Percentiles rank a stretch among this genome's conserved stretches.
Conservation (phyloP, 495 filamentous ascomycete species). For the Neurospora discreta region DNA sequence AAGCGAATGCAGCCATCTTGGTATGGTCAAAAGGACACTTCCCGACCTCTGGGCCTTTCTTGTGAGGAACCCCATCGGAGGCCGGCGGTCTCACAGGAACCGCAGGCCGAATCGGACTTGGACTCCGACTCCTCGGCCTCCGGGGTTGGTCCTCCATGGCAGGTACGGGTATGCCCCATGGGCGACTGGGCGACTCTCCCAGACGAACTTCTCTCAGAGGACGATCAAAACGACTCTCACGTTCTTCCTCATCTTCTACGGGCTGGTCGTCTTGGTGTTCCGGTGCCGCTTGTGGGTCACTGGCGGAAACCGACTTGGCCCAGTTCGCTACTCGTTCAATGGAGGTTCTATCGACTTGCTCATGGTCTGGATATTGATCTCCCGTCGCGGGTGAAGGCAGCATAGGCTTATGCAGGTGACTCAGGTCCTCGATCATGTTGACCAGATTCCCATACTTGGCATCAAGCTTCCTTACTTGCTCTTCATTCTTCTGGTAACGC, state of each 20-base stretch:
- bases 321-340: slow-evolving; percentile 65
- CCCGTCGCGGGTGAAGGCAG: slow-evolving; percentile 47
- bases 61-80: slow-evolving; percentile 5
- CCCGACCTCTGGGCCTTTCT: slow-evolving; percentile 10
- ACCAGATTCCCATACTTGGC: slow-evolving; percentile 84
- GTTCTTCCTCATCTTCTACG: slow-evolving; percentile 30
- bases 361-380: slow-evolving; percentile 23
- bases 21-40: slow-evolving; percentile 40
- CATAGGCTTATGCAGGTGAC: slow-evolving; percentile 71
- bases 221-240: slow-evolving; percentile 62
- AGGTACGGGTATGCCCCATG: slow-evolving; percentile 82
- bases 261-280: slow-evolving; percentile 15
- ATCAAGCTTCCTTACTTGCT: slow-evolving; percentile 72
- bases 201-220: slow-evolving; percentile 72
- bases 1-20: slow-evolving; percentile 16
- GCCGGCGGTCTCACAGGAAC: background rate
- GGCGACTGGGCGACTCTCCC: slow-evolving; percentile 79
- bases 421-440: slow-evolving; percentile 81
- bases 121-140: background rate
- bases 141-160: slow-evolving; percentile 6
- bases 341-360: slow-evolving; percentile 37
- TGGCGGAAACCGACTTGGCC: slow-evolving; percentile 57
- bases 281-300: slow-evolving; percentile 26
- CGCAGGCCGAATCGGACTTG: background rate
- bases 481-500: slow-evolving; percentile 72